phyloP scores from a whole-genome alignment of 1,284 basidiomycete genomes.

The Ganoderma meredithae region DNA sequence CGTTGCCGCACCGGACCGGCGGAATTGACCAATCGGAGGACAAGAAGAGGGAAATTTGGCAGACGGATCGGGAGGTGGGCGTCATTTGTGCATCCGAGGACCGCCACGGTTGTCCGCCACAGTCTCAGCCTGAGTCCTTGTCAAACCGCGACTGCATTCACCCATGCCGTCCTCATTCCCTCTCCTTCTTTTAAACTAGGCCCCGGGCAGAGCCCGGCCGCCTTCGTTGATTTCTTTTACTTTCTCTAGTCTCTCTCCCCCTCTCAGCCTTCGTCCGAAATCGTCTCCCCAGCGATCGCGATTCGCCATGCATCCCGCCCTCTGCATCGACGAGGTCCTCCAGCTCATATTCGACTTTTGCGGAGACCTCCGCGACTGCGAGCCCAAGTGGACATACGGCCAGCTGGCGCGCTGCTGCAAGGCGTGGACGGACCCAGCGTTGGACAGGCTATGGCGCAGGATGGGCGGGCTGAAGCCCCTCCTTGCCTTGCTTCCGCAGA shows the following conservation, averaged over 20 bases:
- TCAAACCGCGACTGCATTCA: slow-evolving; percentile 17
- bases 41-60: slow-evolving; percentile 22
- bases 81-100: slow-evolving; percentile 24
- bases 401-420: slow-evolving; percentile 47
- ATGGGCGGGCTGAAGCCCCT: slow-evolving; percentile 55
- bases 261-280: no score
- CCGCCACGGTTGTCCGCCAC: slow-evolving; percentile 25
- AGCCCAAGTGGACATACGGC: slow-evolving; percentile 32
- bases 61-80: slow-evolving; percentile 15
- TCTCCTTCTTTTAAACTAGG: neutral
- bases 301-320: slow-evolving; percentile 51
- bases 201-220: slow-evolving; percentile 8
- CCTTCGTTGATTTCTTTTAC: neutral
- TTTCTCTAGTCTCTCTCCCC: neutral
- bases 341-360: slow-evolving; percentile 51
- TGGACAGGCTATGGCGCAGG: slow-evolving; percentile 59
- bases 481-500: slow-evolving; percentile 49
- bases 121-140: neutral
- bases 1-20: neutral
- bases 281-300: no score
- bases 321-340: slow-evolving; percentile 63
- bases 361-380: slow-evolving; percentile 36
- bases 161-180: neutral
- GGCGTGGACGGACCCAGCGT: slow-evolving; percentile 63
- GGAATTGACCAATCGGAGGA: slow-evolving; percentile 26